phyloP scores from a whole-genome alignment of 352 stramenopile species.

The Globisporangium viniferum region DNA sequence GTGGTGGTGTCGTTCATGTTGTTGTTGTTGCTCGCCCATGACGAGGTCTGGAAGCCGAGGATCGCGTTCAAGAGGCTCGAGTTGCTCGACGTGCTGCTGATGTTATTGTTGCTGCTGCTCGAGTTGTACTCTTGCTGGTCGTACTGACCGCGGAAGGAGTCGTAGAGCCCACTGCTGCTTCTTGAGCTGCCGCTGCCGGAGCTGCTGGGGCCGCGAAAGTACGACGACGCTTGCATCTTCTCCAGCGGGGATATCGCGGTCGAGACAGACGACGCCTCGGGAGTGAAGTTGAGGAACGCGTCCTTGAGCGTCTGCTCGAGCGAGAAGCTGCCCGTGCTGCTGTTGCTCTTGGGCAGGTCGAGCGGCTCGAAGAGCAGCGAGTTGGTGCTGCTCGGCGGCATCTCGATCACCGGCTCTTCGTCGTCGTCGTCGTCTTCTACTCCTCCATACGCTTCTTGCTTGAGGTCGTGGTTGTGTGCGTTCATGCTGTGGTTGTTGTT shows the following conservation, averaged over 20 bases:
- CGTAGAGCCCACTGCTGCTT: background rate
- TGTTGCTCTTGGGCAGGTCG: slow-evolving; percentile 13
- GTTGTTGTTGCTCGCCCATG: background rate
- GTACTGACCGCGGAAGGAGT: slow-evolving; percentile 1
- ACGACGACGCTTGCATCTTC: slow-evolving; percentile 1
- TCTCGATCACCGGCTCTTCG: slow-evolving; percentile 5
- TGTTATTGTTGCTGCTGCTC: background rate
- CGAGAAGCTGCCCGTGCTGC: slow-evolving; percentile 16
- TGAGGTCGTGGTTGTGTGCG: background rate
- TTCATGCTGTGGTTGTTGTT: background rate
- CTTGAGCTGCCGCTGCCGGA: background rate
- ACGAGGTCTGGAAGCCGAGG: slow-evolving; percentile 8
- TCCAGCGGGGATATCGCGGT: background rate
- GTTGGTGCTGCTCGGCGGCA: slow-evolving; percentile 19
- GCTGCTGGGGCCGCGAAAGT: background rate
- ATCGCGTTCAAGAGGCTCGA: slow-evolving; percentile 13
- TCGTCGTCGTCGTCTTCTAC: slow-evolving; percentile 1
- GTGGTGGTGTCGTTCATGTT: background rate
- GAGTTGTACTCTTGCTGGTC: slow-evolving; percentile 9
- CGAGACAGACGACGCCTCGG: slow-evolving; percentile 14
- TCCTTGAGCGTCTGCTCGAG: slow-evolving; percentile 25
- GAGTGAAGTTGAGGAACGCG: slow-evolving; percentile 25
- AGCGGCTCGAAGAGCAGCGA: slow-evolving; percentile 21
- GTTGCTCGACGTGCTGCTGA: slow-evolving; percentile 1
- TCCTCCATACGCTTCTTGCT: background rate